phyloP scores from a whole-genome alignment of 2,329 filamentous ascomycete species.

The Fusarium nanum region DNA sequence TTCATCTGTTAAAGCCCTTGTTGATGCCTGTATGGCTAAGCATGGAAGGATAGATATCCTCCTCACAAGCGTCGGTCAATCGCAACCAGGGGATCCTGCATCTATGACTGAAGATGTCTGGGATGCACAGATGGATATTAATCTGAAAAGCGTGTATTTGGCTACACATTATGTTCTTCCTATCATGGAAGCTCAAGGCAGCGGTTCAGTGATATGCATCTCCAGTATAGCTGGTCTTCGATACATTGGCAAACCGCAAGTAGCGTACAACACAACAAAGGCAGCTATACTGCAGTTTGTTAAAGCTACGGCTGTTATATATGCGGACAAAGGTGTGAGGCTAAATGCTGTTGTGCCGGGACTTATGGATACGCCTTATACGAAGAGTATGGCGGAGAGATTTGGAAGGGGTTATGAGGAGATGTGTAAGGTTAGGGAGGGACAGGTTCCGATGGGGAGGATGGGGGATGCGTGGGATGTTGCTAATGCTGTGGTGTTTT shows the following conservation, averaged over 20 bases:
- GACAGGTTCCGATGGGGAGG: slow-evolving; percentile 67
- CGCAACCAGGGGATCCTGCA: slow-evolving; percentile 63
- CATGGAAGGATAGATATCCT: slow-evolving; percentile 70
- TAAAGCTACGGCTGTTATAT: slow-evolving; percentile 62
- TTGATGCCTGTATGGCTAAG: slow-evolving; percentile 62
- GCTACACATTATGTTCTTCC: slow-evolving; percentile 64
- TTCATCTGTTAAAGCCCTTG: slow-evolving; percentile 62
- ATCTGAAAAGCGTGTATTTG: slow-evolving; percentile 67
- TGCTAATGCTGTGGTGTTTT: slow-evolving; percentile 65
- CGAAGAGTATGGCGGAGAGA: slow-evolving; percentile 57
- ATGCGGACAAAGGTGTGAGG: slow-evolving; percentile 59
- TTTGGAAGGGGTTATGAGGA: slow-evolving; percentile 61
- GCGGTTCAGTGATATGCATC: slow-evolving; percentile 60
- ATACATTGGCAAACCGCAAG: slow-evolving; percentile 62
- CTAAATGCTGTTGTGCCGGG: slow-evolving; percentile 68
- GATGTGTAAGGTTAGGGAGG: slow-evolving; percentile 63
- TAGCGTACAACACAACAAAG: slow-evolving; percentile 65
- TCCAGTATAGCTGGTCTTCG: slow-evolving; percentile 64
- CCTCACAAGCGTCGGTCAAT: slow-evolving; percentile 70
- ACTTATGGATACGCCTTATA: slow-evolving; percentile 66
- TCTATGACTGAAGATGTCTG: slow-evolving; percentile 61
- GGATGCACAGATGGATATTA: slow-evolving; percentile 65
- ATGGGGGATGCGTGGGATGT: slow-evolving; percentile 72
- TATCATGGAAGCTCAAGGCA: slow-evolving; percentile 62
- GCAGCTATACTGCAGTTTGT: slow-evolving; percentile 64